phyloP scores from a whole-genome alignment of 2,329 filamentous ascomycete species.

The Xylariomycetidae sp. region DNA sequence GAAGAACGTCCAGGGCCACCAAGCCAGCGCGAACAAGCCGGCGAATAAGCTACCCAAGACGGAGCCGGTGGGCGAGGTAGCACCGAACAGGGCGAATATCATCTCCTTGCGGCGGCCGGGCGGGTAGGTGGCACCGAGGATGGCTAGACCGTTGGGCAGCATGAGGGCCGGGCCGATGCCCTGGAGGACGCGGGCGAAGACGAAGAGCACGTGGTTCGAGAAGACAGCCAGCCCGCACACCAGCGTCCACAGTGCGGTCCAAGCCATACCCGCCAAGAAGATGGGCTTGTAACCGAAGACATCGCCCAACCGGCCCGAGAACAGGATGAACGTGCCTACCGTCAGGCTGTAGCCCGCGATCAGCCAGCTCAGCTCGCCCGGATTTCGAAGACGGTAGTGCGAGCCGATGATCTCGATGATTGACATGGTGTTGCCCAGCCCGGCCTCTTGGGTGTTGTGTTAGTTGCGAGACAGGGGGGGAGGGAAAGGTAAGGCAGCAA shows the following conservation, averaged over 20 bases:
- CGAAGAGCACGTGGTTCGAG: constrained; percentile 31
- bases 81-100: constrained; percentile 30
- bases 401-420: constrained; percentile 38
- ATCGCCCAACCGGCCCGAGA: constrained; percentile 40
- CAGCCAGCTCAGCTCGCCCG: constrained; percentile 36
- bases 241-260: constrained; percentile 35
- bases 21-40: constrained; percentile 20
- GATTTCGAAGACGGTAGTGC: constrained; percentile 32
- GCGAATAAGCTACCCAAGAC: constrained; percentile 24
- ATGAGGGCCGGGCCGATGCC: constrained; percentile 49
- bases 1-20: constrained; percentile 28
- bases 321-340: constrained; percentile 40
- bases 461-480: neutral
- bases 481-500: neutral
- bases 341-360: constrained; percentile 40
- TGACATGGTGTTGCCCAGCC: constrained; percentile 31
- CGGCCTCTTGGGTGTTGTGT: constrained; percentile 9
- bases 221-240: constrained; percentile 30
- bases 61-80: constrained; percentile 26
- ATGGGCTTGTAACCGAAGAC: constrained; percentile 40
- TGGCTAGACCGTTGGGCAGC: constrained; percentile 50
- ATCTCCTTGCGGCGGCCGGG: constrained; percentile 29
- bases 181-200: constrained; percentile 42
- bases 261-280: constrained; percentile 35
- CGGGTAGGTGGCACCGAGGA: constrained; percentile 47